Base-by-base conservation (phyloP, 345 rosid genomes). In the Luvunga scandens region DNA sequence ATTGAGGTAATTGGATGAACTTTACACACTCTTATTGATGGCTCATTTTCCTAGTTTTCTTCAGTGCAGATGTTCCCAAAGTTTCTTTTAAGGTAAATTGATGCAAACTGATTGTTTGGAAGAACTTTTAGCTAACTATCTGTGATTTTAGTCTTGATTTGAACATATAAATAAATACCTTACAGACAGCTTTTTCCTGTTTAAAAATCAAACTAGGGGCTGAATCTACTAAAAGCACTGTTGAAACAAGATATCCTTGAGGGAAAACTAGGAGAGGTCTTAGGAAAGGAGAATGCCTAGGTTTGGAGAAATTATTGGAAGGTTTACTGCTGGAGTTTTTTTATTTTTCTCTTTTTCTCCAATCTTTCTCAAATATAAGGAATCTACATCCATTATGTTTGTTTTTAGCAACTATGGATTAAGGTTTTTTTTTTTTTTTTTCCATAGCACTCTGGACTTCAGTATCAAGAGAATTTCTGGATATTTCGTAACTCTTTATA, bases 1-100 rank as follows among this genome's bases (percentile, higher is more conserved):
- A 87, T 96, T 64, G 97, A 91, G 98, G 99, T 92, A 81, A 79
- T 60, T 59, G 76, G 13, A 78, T 38, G 72, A 34, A 70, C 14
- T 61, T 24, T 50, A 73, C 39, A 66, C 69, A 30, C 24, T 50
- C 16, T 8, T 61, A 74, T 69, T 77, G 19, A 13, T 31, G 57
- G 72, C 75, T 68, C 5, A 22, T 81, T 79, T 50, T 53, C 30
- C 7, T 75, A 50, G 16, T 39, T 62, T 79, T 33, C n/a, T 31
- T 21, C 38, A n/a, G 5, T 28, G 21, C 34, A 38, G 33, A 61
- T 66, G 14, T 30, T 57, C 21, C 39, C 34, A 45, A 62, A 33
- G 3, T 16, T 50, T 55, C 55, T 16, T 66, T 66, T 24, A 66
- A 22, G 45, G 65, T 24, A 9, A 18, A 19, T 22, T 33, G 14